phyloP scores from a whole-genome alignment of 345 rosid species.

The Euphorbia tirucalli region DNA sequence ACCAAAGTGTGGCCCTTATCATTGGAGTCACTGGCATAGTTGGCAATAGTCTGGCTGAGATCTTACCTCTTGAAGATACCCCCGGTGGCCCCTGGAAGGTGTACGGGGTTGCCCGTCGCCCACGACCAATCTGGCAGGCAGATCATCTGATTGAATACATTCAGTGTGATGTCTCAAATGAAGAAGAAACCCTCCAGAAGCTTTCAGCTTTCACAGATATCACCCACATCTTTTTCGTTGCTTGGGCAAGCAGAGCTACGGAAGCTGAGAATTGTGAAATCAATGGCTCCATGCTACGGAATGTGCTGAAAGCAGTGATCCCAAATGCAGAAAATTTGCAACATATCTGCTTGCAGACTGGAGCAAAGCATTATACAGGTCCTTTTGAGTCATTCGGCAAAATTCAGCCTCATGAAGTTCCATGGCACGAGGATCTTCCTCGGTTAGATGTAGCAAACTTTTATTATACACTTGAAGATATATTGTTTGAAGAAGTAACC shows the following conservation, averaged over 20 bases:
- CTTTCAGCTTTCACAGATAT: constrained; percentile 60
- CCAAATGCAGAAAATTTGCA: constrained; percentile 62
- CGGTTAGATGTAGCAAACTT: constrained; percentile 53
- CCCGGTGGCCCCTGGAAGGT: constrained; percentile 94
- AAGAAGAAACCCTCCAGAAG: constrained; percentile 38
- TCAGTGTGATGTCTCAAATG: constrained; percentile 64
- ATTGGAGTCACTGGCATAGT: constrained; percentile 81
- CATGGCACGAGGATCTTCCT: constrained; percentile 72
- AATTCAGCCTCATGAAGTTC: constrained; percentile 45
- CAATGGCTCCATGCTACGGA: constrained; percentile 63
- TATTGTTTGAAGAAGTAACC: constrained; percentile 48
- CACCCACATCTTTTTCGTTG: constrained; percentile 66
- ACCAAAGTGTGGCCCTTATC: constrained; percentile 65
- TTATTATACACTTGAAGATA: constrained; percentile 60
- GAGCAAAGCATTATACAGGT: constrained; percentile 56
- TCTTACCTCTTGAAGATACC: constrained; percentile 75
- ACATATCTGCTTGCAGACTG: constrained; percentile 75
- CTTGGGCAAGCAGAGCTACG: constrained; percentile 49
- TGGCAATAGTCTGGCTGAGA: constrained; percentile 80
- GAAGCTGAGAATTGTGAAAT: constrained; percentile 55
- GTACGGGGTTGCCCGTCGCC: constrained; percentile 84
- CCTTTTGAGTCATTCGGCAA: constrained; percentile 32
- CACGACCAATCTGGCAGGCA: constrained; percentile 63
- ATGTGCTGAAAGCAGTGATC: constrained; percentile 55
- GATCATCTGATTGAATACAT: constrained; percentile 72